Evolutionary conservation across 2,329 filamentous ascomycete species (phyloP).

Genomic region (Clarireedia homoeocarpa): DNA sequence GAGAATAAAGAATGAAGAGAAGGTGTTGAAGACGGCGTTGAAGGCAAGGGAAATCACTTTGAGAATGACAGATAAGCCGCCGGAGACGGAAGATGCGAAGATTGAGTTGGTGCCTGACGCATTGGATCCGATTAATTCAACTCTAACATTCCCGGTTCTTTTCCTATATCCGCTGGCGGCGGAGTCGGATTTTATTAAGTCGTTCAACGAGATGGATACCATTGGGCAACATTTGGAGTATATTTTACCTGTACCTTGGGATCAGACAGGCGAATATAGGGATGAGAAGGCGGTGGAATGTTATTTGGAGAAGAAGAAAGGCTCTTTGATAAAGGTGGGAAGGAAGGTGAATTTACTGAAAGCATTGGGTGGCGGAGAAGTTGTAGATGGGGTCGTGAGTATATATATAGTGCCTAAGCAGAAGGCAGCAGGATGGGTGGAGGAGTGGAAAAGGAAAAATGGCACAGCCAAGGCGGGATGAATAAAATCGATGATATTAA

Average conservation of each 20-base stretch:
- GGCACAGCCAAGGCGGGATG: conserved; percentile 35
- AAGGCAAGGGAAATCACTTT: conserved; percentile 61
- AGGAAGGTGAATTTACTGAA: conserved; percentile 74
- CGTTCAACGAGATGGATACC: conserved; percentile 68
- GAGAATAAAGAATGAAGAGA: conserved; percentile 46
- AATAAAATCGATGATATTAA: not conserved
- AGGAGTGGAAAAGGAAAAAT: conserved; percentile 74
- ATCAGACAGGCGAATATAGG: conserved; percentile 58
- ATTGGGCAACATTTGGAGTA: conserved; percentile 75
- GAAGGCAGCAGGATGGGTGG: conserved; percentile 67
- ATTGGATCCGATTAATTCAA: conserved; percentile 57
- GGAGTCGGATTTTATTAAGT: conserved; percentile 87
- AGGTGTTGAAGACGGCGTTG: conserved; percentile 58
- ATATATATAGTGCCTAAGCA: conserved; percentile 74
- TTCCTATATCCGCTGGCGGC: conserved; percentile 77
- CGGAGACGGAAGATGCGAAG: conserved; percentile 79
- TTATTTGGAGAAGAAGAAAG: conserved; percentile 75
- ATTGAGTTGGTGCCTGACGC: conserved; percentile 65
- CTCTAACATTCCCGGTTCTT: conserved; percentile 68
- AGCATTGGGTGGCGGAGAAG: conserved; percentile 67
- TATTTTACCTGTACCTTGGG: conserved; percentile 86
- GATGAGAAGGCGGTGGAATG: conserved; percentile 68
- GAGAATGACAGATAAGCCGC: conserved; percentile 60
- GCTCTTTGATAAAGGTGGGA: conserved; percentile 82
- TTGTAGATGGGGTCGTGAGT: conserved; percentile 77